Conservation (phyloP, 495 filamentous ascomycete species). For the Astrothelium macrocarpum region DNA sequence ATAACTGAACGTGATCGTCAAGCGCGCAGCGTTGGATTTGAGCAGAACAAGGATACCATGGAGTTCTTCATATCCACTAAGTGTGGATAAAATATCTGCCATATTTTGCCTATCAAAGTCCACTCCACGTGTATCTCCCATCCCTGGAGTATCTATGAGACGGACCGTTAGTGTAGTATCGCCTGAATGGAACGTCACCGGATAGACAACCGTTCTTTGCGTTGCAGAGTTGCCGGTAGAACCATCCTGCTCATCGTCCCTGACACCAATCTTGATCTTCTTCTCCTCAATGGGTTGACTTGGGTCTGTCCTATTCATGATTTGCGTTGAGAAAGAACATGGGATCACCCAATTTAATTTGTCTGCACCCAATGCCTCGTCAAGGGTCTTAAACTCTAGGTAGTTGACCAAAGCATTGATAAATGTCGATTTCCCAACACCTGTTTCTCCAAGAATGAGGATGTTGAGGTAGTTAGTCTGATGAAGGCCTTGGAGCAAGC, state of each 20-base stretch:
- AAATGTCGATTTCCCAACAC: conserved; percentile 39
- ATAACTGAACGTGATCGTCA: conserved; percentile 33
- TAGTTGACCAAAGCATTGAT: conserved; percentile 43
- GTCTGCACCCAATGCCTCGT: conserved; percentile 24
- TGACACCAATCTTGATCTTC: conserved; percentile 25
- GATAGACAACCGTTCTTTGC: conserved; percentile 32
- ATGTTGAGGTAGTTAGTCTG: conserved; percentile 29
- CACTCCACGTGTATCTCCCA: conserved; percentile 36
- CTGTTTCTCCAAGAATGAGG: conserved; percentile 38
- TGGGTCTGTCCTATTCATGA: conserved; percentile 16
- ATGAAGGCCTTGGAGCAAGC: background rate
- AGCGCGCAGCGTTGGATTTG: conserved; percentile 35
- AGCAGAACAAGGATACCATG: conserved; percentile 32
- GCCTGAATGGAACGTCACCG: background rate
- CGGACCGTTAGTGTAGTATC: conserved; percentile 28
- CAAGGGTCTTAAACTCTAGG: conserved; percentile 29
- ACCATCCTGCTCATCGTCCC: conserved; percentile 30
- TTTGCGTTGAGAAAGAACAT: conserved; percentile 32
- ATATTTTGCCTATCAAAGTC: conserved; percentile 36
- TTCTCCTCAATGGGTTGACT: conserved; percentile 13
- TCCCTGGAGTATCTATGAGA: conserved; percentile 40
- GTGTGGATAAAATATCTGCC: conserved; percentile 30
- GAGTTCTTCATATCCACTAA: conserved; percentile 31
- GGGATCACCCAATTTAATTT: conserved; percentile 32
- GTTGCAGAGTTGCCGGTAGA: conserved; percentile 34